A percentile compares a stretch with the other conserved stretches of the same genome.
These are phyloP conservation scores for Paramecium tetraurelia DNA, from an alignment of 73 alveolate species.

Conservation along the genomic window DNA sequence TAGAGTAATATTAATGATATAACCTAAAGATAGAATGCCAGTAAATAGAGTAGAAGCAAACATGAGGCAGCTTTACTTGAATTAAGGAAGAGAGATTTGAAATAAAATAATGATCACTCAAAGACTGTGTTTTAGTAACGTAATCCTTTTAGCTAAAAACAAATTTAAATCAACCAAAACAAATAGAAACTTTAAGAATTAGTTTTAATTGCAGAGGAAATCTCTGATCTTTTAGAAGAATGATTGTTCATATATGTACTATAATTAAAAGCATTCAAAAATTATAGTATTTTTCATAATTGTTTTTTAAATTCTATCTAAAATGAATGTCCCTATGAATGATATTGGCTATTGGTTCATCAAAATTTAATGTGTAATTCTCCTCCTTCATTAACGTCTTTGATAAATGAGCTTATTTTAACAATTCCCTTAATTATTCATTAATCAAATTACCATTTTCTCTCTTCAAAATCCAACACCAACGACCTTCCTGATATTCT, in stretches of 20 bases:
- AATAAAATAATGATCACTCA: not conserved
- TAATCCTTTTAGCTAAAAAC: not conserved
- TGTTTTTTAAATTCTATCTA: not conserved
- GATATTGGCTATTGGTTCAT: not conserved
- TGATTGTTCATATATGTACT: not conserved
- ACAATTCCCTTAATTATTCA: not conserved
- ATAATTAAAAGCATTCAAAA: not conserved
- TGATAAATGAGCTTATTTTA: not conserved
- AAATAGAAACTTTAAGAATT: not conserved
- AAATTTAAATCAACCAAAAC: not conserved
- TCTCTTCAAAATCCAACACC: not conserved
- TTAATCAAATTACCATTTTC: not conserved
- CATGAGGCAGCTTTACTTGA: slow-evolving; percentile 11
- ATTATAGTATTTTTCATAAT: not conserved
- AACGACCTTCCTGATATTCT: not conserved
- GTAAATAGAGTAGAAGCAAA: not conserved
- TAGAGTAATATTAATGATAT: not conserved
- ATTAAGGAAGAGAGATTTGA: not conserved
- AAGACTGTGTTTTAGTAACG: not conserved
- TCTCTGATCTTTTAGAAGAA: not conserved
- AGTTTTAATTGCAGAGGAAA: not conserved
- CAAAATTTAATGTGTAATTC: not conserved
- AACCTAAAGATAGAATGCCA: not conserved
- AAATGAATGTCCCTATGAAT: not conserved
- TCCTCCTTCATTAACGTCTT: not conserved